Conservation (phyloP, 2,329 filamentous ascomycete genomes). For the Monosporascus ibericus region DNA sequence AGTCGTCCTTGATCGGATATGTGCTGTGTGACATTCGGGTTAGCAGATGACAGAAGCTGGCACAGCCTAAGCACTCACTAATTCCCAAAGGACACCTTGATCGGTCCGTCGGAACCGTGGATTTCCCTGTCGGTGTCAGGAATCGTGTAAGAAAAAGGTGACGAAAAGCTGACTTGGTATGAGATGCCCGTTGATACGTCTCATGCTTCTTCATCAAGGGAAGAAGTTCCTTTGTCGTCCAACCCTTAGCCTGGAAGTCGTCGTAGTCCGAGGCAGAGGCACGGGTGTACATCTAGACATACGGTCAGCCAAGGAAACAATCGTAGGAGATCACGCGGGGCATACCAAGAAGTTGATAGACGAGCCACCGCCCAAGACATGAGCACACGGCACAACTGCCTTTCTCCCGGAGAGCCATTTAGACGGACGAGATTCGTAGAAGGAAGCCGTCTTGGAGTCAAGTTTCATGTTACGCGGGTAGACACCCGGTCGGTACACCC, state of each 20-base stretch:
- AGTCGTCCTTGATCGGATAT: constrained; percentile 78
- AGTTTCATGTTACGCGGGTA: constrained; percentile 70
- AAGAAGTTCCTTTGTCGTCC: constrained; percentile 68
- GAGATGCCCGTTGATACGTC: constrained; percentile 63
- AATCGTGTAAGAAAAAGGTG: neutral
- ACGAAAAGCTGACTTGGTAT: constrained; percentile 40
- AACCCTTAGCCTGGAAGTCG: constrained; percentile 74
- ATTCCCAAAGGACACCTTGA: constrained; percentile 77
- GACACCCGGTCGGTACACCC: constrained; percentile 69
- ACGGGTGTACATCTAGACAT: constrained; percentile 60
- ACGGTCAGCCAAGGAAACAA: constrained; percentile 6
- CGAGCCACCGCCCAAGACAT: constrained; percentile 65
- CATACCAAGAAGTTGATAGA: constrained; percentile 72
- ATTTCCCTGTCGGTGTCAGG: constrained; percentile 42
- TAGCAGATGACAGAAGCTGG: constrained; percentile 6
- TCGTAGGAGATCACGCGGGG: neutral
- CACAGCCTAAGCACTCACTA: constrained; percentile 34
- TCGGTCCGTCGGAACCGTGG: constrained; percentile 73
- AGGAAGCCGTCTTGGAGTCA: constrained; percentile 75
- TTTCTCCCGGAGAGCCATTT: constrained; percentile 65
- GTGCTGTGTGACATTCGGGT: constrained; percentile 34
- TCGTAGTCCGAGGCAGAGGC: constrained; percentile 69
- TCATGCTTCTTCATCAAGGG: constrained; percentile 78
- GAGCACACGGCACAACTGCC: constrained; percentile 68
- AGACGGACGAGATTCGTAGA: constrained; percentile 72